Percentiles rank a stretch among this genome's conserved stretches.
These are phyloP conservation scores for Ophiocytium majus DNA, from an alignment of 352 stramenopile genomes.

Conservation along the genomic window DNA sequence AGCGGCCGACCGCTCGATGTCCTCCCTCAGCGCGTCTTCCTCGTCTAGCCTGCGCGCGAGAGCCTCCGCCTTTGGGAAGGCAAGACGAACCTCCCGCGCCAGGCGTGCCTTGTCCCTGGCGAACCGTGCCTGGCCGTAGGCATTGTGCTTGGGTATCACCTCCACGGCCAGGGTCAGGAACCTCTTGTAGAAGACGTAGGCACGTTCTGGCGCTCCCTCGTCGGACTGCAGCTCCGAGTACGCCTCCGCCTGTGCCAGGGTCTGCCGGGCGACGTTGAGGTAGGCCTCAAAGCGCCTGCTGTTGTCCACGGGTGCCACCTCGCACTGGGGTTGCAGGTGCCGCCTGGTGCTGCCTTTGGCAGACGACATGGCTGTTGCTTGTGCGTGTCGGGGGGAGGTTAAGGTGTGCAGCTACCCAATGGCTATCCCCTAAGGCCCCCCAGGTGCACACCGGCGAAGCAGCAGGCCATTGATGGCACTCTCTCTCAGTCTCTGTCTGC, in stretches of 20 bases:
- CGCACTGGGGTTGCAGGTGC: slow-evolving; percentile 30
- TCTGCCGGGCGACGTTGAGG: slow-evolving; percentile 21
- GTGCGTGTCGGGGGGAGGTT: too few relatives aligned
- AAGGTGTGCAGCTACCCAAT: too few relatives aligned
- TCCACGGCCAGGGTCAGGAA: slow-evolving; percentile 49
- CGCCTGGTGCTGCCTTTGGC: slow-evolving; percentile 22
- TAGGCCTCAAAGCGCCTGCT: slow-evolving; percentile 8
- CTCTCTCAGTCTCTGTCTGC: too few relatives aligned
- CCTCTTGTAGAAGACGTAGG: slow-evolving; percentile 56
- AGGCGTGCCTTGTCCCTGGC: slow-evolving; percentile 24
- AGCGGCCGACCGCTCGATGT: neutral
- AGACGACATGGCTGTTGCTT: too few relatives aligned
- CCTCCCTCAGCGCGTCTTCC: neutral
- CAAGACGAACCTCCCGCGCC: neutral
- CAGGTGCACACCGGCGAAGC: too few relatives aligned
- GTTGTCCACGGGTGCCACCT: slow-evolving; percentile 16
- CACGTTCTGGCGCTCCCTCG: slow-evolving; percentile 16
- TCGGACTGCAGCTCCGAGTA: slow-evolving; percentile 1
- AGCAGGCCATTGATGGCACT: too few relatives aligned
- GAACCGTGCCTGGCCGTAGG: slow-evolving; percentile 17
- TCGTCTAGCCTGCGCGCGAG: neutral
- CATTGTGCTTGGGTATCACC: slow-evolving; percentile 49
- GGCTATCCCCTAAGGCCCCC: too few relatives aligned
- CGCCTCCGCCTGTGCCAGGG: slow-evolving; percentile 30
- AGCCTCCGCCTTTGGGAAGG: neutral